Conservation (phyloP, 169 alveolate species). For the Plasmodium vivax region DNA sequence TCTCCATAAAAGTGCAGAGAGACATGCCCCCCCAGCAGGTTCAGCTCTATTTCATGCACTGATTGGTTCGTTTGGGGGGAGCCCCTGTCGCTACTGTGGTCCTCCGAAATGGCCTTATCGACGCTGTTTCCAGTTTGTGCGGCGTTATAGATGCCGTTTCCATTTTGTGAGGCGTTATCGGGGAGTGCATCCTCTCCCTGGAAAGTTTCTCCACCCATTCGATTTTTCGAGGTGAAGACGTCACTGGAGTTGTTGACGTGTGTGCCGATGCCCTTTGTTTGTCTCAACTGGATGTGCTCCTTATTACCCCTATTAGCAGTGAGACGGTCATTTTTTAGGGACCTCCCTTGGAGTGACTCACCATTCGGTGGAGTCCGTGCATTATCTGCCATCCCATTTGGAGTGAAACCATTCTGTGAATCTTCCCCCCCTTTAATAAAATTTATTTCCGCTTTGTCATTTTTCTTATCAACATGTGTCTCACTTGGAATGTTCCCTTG, state of each 20-base stretch:
- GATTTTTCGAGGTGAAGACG: background rate
- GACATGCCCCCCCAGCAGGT: background rate
- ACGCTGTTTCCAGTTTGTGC: background rate
- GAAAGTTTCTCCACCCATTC: background rate
- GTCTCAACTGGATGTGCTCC: background rate
- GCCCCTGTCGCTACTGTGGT: background rate
- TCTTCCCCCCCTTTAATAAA: background rate
- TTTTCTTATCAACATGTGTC: background rate
- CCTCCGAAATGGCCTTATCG: background rate
- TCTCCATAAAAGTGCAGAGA: constrained; percentile 14
- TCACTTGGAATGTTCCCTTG: background rate
- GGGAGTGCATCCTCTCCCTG: background rate
- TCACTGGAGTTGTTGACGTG: background rate
- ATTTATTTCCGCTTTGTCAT: background rate
- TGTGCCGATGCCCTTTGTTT: background rate
- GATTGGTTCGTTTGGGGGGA: background rate
- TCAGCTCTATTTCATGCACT: constrained; percentile 25
- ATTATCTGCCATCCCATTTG: background rate
- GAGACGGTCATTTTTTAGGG: background rate
- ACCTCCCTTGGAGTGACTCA: background rate
- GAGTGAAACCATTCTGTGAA: background rate
- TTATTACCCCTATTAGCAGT: background rate
- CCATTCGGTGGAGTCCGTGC: background rate
- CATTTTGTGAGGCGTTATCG: background rate
- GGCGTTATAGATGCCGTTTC: background rate